A percentile compares a stretch with the other conserved stretches of the same genome.
Conservation (phyloP, 345 rosid species). For the Cochlearia excelsa region DNA sequence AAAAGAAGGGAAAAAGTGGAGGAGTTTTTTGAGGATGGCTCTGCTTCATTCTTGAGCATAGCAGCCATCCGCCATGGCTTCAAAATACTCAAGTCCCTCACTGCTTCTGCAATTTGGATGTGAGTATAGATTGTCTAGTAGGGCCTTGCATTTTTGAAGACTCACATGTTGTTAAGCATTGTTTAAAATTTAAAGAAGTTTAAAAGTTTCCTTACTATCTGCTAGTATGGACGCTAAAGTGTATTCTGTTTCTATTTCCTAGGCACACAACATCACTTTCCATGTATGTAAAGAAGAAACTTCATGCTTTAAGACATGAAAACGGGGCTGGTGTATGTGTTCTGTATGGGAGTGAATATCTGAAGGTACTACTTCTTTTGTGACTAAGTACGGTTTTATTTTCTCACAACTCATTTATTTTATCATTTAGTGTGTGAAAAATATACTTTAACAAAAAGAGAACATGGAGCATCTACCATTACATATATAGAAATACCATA, state of each 20-base stretch:
- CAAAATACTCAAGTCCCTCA: slow-evolving; percentile 65
- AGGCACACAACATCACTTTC: slow-evolving; percentile 81
- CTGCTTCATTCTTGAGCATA: slow-evolving; percentile 80
- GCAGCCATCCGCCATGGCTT: slow-evolving; percentile 80
- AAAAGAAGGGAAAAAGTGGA: slow-evolving; percentile 82
- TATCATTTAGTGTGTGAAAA: slow-evolving; percentile 5
- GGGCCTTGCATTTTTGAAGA: slow-evolving; percentile 13
- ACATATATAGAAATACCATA: not conserved
- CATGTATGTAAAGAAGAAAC: slow-evolving; percentile 57
- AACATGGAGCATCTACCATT: not conserved
- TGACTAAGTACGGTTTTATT: not conserved
- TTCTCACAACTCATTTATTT: not conserved
- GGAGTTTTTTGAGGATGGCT: slow-evolving; percentile 91
- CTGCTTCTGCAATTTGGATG: slow-evolving; percentile 62
- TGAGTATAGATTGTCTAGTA: slow-evolving; percentile 33
- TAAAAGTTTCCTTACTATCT: slow-evolving; percentile 13
- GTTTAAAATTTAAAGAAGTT: slow-evolving; percentile 11
- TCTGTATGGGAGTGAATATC: slow-evolving; percentile 51
- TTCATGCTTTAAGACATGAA: slow-evolving; percentile 60
- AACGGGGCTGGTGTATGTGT: slow-evolving; percentile 60
- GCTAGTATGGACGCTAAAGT: slow-evolving; percentile 25
- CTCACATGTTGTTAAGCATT: not conserved
- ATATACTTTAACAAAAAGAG: slow-evolving; percentile 26
- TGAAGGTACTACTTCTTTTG: slow-evolving; percentile 48
- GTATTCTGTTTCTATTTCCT: slow-evolving; percentile 23